Base-by-base conservation (phyloP, 2,329 filamentous ascomycete genomes). In the Atkinsonella texensis region DNA sequence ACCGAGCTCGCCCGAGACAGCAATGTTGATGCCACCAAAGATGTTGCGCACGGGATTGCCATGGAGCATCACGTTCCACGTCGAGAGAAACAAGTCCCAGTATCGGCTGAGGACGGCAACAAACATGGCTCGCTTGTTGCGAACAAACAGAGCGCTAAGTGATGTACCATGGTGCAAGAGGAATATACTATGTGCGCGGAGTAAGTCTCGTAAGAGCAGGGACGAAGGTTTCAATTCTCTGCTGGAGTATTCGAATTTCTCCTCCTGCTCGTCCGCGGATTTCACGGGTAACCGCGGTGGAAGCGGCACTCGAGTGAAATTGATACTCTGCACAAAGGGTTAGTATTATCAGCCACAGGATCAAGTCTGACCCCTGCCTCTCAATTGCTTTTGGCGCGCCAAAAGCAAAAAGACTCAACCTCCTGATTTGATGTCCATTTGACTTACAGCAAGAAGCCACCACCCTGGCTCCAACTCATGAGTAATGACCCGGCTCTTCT, bases 381-480 rank as follows among this genome's bases (percentile, higher is more conserved):
- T 28, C 28, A 28, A 6, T 28, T 28, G 28, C 28, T 28, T 28
- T 28, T 28, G 28, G 7, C 28, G 28, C 28, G 28, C 5, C 28
- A 28, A 28, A 45, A 32, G 23, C 12, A 38, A 38, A 7, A 38
- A 38, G 35, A 28, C 28, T 28, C 7, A 28, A 4, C 28, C 4
- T 28, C 35, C 9, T 9, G 10, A 15, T 3, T 12, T 38, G 35
- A 38, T 15, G 35, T 38, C 35, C 15, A 9, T 4, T 12, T 38
- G 11, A 70, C 86, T 63, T 74, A 94, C 89, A 55, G 89, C 90
- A 54, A 97, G 72, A 55, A 97, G 83, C 94, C 94, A 98, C 93
- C 93, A 98, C 32, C 87, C 87, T 15, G 79, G 73, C 66, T 98
- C 91, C 57, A 98, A 70, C 71, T 98, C 89, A 60, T 89, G 82